Percentiles rank a stretch among this genome's conserved stretches.
Evolutionary conservation across 495 filamentous ascomycete genomes (phyloP).

Genomic region (Cercophora scortea): DNA sequence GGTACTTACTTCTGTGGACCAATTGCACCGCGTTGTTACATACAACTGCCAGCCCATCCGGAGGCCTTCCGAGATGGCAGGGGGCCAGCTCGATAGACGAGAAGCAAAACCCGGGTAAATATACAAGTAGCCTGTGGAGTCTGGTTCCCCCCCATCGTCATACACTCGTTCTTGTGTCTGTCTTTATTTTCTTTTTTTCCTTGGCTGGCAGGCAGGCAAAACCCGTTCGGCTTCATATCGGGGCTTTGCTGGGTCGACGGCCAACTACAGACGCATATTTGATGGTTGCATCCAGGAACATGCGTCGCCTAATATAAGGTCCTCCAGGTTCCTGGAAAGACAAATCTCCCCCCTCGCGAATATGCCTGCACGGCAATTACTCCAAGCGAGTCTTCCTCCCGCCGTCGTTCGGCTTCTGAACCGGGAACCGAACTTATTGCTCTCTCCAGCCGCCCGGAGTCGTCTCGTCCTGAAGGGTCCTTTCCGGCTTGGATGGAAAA

Average conservation of each 20-base stretch:
- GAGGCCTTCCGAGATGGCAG: conserved; percentile 7
- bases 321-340: conserved; percentile 23
- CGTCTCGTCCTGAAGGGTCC: conserved; percentile 8
- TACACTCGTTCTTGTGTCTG: neutral
- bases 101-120: conserved; percentile 25
- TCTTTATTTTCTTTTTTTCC: conserved; percentile 4
- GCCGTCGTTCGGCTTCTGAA: conserved; percentile 11
- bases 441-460: conserved; percentile 10
- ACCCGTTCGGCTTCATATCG: conserved; percentile 22
- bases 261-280: neutral
- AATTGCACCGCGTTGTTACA: neutral
- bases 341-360: neutral
- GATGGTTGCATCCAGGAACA: conserved; percentile 13
- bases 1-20: conserved; percentile 7
- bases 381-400: conserved; percentile 4
- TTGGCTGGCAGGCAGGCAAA: conserved; percentile 14
- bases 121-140: conserved; percentile 8
- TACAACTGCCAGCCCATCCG: neutral
- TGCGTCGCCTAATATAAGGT: conserved; percentile 15
- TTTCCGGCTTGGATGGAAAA: conserved; percentile 14
- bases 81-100: conserved; percentile 20
- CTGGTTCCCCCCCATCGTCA: conserved; percentile 4
- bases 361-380: neutral
- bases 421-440: conserved; percentile 18
- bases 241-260: conserved; percentile 4